Percentiles rank a stretch among this genome's conserved stretches.
Evolutionary conservation across 306 rosid species (phyloP).

Genomic region (Luffa aegyptiaca): DNA sequence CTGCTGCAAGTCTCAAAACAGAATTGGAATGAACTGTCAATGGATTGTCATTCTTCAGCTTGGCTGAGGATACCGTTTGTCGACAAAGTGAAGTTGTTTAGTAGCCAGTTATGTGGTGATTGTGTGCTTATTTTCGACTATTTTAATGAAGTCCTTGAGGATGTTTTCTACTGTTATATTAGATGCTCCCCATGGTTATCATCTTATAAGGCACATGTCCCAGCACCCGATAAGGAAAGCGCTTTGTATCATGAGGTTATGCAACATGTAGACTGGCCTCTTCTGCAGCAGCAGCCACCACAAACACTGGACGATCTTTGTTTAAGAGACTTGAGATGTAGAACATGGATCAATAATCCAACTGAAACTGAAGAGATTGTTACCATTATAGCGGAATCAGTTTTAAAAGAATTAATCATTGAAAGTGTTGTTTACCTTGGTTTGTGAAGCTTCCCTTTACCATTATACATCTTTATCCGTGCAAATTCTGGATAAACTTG

Average conservation of each 20-base stretch:
- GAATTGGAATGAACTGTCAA: slow-evolving; percentile 35
- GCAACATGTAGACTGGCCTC: slow-evolving; percentile 25
- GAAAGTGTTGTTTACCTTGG: slow-evolving; percentile 41
- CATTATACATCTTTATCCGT: background rate
- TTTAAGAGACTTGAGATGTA: slow-evolving; percentile 36
- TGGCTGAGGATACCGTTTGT: slow-evolving; percentile 27
- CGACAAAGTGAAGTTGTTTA: slow-evolving; percentile 29
- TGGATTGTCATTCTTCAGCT: slow-evolving; percentile 23
- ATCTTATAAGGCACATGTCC: slow-evolving; percentile 16
- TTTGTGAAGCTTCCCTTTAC: background rate
- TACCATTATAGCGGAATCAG: slow-evolving; percentile 31
- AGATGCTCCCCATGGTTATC: slow-evolving; percentile 32
- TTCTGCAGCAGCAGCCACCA: slow-evolving; percentile 18
- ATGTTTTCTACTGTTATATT: slow-evolving; percentile 23
- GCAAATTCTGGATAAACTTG: background rate
- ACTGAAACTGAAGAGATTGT: slow-evolving; percentile 30
- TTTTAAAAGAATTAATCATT: slow-evolving; percentile 40
- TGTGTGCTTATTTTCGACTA: slow-evolving; percentile 34
- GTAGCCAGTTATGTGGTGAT: slow-evolving; percentile 18
- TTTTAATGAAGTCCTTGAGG: slow-evolving; percentile 38
- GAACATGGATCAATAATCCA: slow-evolving; percentile 41
- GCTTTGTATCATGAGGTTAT: slow-evolving; percentile 32
- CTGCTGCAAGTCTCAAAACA: slow-evolving; percentile 33
- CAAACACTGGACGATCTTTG: slow-evolving; percentile 27
- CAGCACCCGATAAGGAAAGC: slow-evolving; percentile 25